Base-by-base conservation (phyloP, 345 rosid genomes). In the Citrus sp. region DNA sequence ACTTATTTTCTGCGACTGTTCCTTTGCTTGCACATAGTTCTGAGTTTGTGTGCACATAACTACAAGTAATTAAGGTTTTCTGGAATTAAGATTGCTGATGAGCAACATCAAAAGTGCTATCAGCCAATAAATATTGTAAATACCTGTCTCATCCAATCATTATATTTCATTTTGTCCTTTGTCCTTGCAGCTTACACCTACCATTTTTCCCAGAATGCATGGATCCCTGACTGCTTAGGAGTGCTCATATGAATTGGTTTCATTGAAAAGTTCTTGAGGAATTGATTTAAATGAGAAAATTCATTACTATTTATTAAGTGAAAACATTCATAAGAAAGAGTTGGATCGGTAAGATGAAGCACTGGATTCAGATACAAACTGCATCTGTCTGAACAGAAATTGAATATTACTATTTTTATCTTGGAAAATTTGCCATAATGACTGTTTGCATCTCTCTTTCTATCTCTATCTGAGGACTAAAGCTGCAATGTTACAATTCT, bases 1-100 rank as follows among this genome's bases (percentile, higher is more conserved):
- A 27, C 75, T 72, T 14, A 1, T 75, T 80, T 79, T 49, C 59
- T 65, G 9, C 54, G 16, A 34, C 37, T 63, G 35, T 60, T 61
- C 76, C 30, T 21, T 64, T 49, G 42, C 34, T 67, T 66, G 24
- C 25, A 5, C n/a, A 67, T 75, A 64, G 67, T 46, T n/a, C 46
- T 28, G 21, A 27, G 38, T 60, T 14, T 30, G 25, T 64, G 22
- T 66, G 34, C 19, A 28, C 34, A 75, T 25, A 75, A 28, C 19
- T 64, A 54, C 21, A 21, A 63, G 30, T 64, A 24, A 40, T 61
- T 40, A 42, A 18, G 58, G 9, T 64, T 12, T 28, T 75, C 34
- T 32, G 37, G 70, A 16, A 13, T 25, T 55, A 22, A 7, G 24
- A 59, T 51, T 65, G 64, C 51, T 65, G 49, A 75, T 65, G 63